A percentile compares a stretch with the other conserved stretches of the same genome.
Evolutionary conservation across 140 eudicot species (phyloP).

Genomic region (Erigeron philadelphicus): DNA sequence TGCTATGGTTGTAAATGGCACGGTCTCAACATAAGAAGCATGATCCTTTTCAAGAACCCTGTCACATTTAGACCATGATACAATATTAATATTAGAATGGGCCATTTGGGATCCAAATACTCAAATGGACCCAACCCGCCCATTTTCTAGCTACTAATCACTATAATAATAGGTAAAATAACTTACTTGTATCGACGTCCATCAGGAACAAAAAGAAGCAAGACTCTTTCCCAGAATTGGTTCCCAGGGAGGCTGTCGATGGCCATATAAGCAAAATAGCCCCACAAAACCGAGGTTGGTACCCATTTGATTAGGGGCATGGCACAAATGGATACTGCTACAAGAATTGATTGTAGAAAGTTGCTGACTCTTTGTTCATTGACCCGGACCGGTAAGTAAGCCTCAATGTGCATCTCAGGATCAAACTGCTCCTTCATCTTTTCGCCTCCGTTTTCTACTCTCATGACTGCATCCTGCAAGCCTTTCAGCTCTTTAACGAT

Average conservation of each 20-base stretch:
- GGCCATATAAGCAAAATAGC: conserved; percentile 57
- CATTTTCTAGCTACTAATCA: not conserved
- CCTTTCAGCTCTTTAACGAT: conserved; percentile 37
- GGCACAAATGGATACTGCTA: conserved; percentile 42
- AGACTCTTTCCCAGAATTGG: conserved; percentile 47
- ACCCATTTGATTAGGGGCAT: conserved; percentile 43
- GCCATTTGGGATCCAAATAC: too few relatives aligned
- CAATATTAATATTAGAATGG: not conserved
- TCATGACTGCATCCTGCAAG: conserved; percentile 47
- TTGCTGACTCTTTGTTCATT: conserved; percentile 54
- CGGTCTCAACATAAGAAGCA: conserved; percentile 39
- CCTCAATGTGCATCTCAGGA: conserved; percentile 46
- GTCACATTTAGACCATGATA: conserved; percentile 9
- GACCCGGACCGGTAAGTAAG: conserved; percentile 44
- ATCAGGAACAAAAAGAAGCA: conserved; percentile 34
- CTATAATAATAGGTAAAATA: not conserved
- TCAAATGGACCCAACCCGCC: not conserved
- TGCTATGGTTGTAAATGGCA: conserved; percentile 34
- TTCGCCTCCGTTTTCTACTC: conserved; percentile 15
- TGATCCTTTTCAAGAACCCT: conserved; percentile 43
- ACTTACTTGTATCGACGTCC: conserved; percentile 43
- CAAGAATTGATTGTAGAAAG: conserved; percentile 43
- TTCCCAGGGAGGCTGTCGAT: conserved; percentile 54
- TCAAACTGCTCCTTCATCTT: conserved; percentile 23
- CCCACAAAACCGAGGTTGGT: conserved; percentile 57